Evolutionary conservation across 164 flowering plant genomes (phyloP), one percentile per base, ranked within the genome.

Genomic region (Saururus chinensis): DNA sequence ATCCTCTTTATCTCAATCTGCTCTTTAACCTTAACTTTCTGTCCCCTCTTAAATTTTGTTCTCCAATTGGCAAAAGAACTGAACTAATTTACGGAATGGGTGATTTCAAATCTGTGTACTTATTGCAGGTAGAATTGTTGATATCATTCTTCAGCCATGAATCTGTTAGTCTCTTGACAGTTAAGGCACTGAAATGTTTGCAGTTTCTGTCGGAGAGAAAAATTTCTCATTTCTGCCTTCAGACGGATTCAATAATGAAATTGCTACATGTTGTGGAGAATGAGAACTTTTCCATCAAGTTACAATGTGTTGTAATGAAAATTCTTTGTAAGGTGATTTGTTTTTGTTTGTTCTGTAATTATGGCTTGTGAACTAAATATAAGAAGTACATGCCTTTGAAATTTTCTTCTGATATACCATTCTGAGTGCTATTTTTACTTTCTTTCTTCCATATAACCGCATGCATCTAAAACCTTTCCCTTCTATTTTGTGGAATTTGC

Each of bases 71-170:
- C 0, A 13, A 9, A 20, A 1, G 24, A 53, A 20, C 22, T 20
- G 56, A 53, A 53, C 11, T 4, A 20, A 20, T 23, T 9, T 53
- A 30, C 4, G 20, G 22, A 20, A 37, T 37, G 10, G 10, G 22
- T 37, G 11, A 2, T 19, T 30, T n/a, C 23, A 17, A 37, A 13
- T 35, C 7, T 13, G 19, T 58, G 6, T 24, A 21, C 25, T 58
- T 35, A 37, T 55, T 79, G 73, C 79, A 86, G 96, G 75, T 82
- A 41, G 80, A 77, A 60, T 72, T 88, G 73, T 86, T 92, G 22
- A 30, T 71, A 51, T 66, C 77, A 26, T 77, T 77, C 74, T 69
- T 86, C 22, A 59, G 25, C 21, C 70, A 56, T 16, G 79, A 76
- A 49, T 68, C 67, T 69, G 56, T 77, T 21, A 59, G 70, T 65